Conservation (phyloP, 2,329 filamentous ascomycete species). For the Neopestalotiopsis sp. region DNA sequence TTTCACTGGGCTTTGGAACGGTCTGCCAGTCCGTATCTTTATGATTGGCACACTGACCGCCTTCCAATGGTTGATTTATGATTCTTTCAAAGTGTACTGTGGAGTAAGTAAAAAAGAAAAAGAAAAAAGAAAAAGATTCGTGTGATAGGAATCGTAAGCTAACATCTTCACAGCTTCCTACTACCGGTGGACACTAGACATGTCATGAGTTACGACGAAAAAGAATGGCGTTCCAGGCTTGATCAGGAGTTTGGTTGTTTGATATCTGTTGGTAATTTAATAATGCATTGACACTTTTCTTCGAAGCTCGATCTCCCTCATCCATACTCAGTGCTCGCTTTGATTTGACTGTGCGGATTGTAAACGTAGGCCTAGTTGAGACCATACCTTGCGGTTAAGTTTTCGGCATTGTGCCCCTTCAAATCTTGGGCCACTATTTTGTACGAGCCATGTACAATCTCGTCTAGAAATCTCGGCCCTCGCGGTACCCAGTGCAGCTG, state of each 20-base stretch:
- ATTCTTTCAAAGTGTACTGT: slow-evolving; percentile 21
- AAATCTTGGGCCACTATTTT: slow-evolving; percentile 14
- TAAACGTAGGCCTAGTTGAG: background rate
- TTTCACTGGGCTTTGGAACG: slow-evolving; percentile 86
- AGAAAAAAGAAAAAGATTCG: too few species aligned
- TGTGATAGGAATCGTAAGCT: background rate
- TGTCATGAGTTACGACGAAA: slow-evolving; percentile 5
- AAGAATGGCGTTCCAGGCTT: background rate
- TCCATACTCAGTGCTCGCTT: background rate
- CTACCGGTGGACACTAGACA: slow-evolving; percentile 21
- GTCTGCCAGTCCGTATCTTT: slow-evolving; percentile 78
- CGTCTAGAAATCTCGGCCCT: slow-evolving; percentile 40
- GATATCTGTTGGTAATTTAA: background rate
- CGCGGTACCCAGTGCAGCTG: slow-evolving; percentile 44
- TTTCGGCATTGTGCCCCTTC: background rate
- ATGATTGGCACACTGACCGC: slow-evolving; percentile 84
- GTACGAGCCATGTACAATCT: slow-evolving; percentile 36
- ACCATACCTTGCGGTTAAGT: background rate
- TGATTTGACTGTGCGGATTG: background rate
- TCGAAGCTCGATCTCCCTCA: background rate
- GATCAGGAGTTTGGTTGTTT: background rate
- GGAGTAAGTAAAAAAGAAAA: slow-evolving; percentile 13
- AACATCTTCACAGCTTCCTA: slow-evolving; percentile 17
- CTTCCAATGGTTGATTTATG: slow-evolving; percentile 89
- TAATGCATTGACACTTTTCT: background rate